Base-by-base conservation (phyloP, 257 asterid genomes). In the Schizonepeta tenuifolia region DNA sequence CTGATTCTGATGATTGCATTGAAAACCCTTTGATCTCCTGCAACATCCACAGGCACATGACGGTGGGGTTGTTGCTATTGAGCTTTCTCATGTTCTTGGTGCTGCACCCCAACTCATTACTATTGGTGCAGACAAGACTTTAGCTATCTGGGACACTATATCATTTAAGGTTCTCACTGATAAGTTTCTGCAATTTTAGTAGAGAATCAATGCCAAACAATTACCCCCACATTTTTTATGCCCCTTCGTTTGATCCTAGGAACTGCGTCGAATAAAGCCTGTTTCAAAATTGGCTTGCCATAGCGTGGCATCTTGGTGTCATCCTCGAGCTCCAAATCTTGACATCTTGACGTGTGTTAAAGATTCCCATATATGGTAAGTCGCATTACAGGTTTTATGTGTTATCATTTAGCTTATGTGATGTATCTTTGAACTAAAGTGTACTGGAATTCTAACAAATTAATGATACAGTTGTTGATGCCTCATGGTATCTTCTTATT, bases 271-370 rank as follows among this genome's bases (percentile, higher is more conserved):
- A 71, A 90, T 95, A 75, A 95, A 95, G 83, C 99, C 99, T 55
- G 99, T 92, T 68, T 85, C 99, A 15, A 95, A 85, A 72, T 79
- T 95, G 83, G 98, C 96, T 72, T 95, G 99, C 85, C 98, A 95
- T 72, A 95, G 99, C 71, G 99, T 95, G 75, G 95, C 98, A 54
- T 95, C 98, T 51, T 95, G 99, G 99, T 87, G 96, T 82, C 99
- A 95, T 74, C 99, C 99, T 81, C 91, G 99, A 82, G 99, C 99
- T 75, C 99, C 99, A 62, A 89, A 92, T 85, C 98, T 95, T 60
- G 99, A 95, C 71, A 95, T 95, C 77, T 72, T 95, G 87, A 92
- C 98, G 15, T 95, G 99, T 70, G 98, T 95, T 50, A 95, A 95
- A 80, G 99, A 92, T 85, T 95, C 99, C 58, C 98, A 95, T 80